Base-by-base conservation (phyloP, 2,329 filamentous ascomycete genomes). In the Xylaria multiplex region DNA sequence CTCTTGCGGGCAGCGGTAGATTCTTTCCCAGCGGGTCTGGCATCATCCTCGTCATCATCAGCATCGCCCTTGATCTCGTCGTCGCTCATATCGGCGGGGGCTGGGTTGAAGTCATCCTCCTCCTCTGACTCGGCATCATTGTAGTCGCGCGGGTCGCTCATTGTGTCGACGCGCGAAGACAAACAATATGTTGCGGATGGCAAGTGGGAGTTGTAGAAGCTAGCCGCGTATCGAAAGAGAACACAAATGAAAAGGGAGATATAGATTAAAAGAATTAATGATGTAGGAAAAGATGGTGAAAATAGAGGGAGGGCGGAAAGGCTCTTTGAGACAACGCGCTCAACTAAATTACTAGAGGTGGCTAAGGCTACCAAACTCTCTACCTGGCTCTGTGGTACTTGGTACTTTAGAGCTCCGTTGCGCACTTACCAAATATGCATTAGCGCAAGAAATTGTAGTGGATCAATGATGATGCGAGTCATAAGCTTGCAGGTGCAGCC, bases 61-160 rank as follows among this genome's bases (percentile, higher is more conserved):
- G 76, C 63, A 59, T 75, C 72, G 46, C 68, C 60, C 61, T 82
- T 80, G 70, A 83, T 85, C 66, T 93, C 91, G 56, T 88, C 89
- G 71, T 95, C 92, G 2, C 92, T 96, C 40, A 88, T 75, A 65
- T 93, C 88, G 66, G 88, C 90, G 22, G 91, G 90, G 55, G 86
- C 88, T 57, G 93, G 94, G 78, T 97, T 97, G 85, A 97, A 97
- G 78, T 95, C 91, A 67, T 92, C 90, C 73, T 96, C 93, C 57
- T 96, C 92, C 62, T 92, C 91, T 66, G 87, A 90, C 67, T 90
- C 87, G 73, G 67, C 64, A 11, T 70, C 71, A 53, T 88, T 84
- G 75, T 82, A 85, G 68, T 82, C 82, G 67, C 81, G 79, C 71
- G 75, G 78, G 62, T 84, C 80, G 74, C 80, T 82, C 84, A 87